These are phyloP conservation scores for Tylopilus orsonianus DNA, from an alignment of 1,284 basidiomycete species.

Conservation along the genomic window DNA sequence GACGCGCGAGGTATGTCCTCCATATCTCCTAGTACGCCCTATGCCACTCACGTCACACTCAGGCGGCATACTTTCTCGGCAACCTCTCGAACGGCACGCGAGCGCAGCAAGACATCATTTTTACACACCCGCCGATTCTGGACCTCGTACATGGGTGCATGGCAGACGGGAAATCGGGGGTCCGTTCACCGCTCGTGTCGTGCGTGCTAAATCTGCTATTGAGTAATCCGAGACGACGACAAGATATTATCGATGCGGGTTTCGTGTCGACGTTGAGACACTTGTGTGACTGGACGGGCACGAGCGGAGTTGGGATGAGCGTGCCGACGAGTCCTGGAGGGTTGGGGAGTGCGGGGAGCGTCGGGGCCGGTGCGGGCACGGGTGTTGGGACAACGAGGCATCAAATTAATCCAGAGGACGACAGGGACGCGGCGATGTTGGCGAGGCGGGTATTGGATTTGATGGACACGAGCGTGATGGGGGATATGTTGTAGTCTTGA, in stretches of 20 bases:
- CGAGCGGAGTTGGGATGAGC: constrained; percentile 17
- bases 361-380: constrained; percentile 25
- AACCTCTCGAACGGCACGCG: constrained; percentile 63
- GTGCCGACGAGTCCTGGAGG: constrained; percentile 37
- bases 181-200: constrained; percentile 58
- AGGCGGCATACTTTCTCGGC: constrained; percentile 59
- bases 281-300: constrained; percentile 52
- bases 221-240: constrained; percentile 36
- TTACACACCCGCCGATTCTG: constrained; percentile 51
- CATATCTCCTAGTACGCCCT: neutral
- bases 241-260: constrained; percentile 42
- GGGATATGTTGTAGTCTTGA: constrained; percentile 23
- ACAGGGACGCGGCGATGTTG: constrained; percentile 54
- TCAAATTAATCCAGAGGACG: constrained; percentile 42
- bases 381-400: constrained; percentile 23
- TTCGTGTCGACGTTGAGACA: constrained; percentile 45
- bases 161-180: constrained; percentile 52
- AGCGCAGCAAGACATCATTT: constrained; percentile 48
- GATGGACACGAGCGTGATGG: constrained; percentile 28
- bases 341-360: constrained; percentile 26
- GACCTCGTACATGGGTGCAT: constrained; percentile 53
- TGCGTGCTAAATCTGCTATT: constrained; percentile 55
- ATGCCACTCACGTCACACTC: neutral
- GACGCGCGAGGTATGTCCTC: constrained; percentile 45
- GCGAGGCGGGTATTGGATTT: constrained; percentile 55